Conservation (phyloP, 495 filamentous ascomycete species). For the Bryoglossum gracile region DNA sequence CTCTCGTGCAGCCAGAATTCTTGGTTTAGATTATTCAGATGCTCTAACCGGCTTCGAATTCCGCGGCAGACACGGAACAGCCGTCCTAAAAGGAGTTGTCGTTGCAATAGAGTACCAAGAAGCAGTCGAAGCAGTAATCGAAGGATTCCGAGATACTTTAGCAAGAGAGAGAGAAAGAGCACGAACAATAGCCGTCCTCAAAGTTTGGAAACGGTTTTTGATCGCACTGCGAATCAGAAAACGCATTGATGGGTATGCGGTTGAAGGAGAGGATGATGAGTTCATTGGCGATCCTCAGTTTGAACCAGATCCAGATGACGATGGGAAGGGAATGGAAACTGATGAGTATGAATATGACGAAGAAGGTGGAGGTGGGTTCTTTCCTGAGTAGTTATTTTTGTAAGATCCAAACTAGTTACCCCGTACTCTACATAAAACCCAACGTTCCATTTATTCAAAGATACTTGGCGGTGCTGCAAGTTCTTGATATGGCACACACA, state of each 20-base stretch:
- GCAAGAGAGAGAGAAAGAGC: constrained; percentile 49
- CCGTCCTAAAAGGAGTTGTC: constrained; percentile 67
- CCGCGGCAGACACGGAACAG: constrained; percentile 71
- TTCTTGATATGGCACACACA: too few species aligned
- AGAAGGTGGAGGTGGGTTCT: constrained; percentile 22
- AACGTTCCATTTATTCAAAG: too few species aligned
- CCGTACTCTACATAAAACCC: too few species aligned
- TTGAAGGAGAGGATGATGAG: constrained; percentile 36
- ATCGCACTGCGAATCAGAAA: constrained; percentile 70
- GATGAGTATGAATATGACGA: constrained; percentile 36
- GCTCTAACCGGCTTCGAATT: constrained; percentile 90
- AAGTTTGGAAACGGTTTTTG: constrained; percentile 71
- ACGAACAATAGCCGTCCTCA: constrained; percentile 50
- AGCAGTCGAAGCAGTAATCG: constrained; percentile 60
- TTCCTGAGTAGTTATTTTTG: constrained; percentile 14
- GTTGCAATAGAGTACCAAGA: constrained; percentile 64
- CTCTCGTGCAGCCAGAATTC: constrained; percentile 61
- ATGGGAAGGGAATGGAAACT: constrained; percentile 27
- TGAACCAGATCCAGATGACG: too few species aligned
- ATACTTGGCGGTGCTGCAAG: too few species aligned
- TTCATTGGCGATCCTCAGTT: constrained; percentile 26
- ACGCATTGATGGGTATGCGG: constrained; percentile 58
- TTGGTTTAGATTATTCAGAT: constrained; percentile 81
- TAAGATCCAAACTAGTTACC: too few species aligned
- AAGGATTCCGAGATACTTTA: constrained; percentile 54